Conservation (phyloP, 1,284 basidiomycete species). For the Puccinia polysora region DNA sequence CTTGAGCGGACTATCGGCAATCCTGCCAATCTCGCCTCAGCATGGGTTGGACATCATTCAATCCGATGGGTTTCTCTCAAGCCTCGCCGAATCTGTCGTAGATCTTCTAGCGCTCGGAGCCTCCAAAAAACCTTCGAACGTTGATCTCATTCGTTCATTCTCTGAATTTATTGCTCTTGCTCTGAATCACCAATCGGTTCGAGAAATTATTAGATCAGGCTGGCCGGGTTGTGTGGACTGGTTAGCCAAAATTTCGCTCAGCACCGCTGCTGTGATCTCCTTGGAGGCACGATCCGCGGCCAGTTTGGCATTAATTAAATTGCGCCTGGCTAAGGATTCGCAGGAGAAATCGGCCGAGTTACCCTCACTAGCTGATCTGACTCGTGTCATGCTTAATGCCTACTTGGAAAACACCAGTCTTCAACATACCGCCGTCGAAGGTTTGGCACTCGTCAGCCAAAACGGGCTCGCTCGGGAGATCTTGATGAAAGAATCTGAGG, state of each 20-base stretch:
- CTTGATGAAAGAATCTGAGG: conserved; percentile 14
- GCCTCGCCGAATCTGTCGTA: conserved; percentile 16
- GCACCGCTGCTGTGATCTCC: not conserved
- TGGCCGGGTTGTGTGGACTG: conserved; percentile 26
- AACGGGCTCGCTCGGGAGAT: conserved; percentile 9
- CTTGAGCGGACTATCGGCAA: not conserved
- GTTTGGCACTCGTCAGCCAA: conserved; percentile 18
- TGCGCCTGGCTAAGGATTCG: conserved; percentile 4
- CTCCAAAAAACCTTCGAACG: conserved; percentile 6
- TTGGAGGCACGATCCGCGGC: conserved; percentile 9
- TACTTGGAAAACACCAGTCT: not conserved
- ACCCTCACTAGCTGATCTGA: conserved; percentile 1
- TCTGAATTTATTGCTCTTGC: conserved; percentile 19
- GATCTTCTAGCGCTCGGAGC: conserved; percentile 9
- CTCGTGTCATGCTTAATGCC: conserved; percentile 1
- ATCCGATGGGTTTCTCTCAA: conserved; percentile 9
- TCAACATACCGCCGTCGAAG: conserved; percentile 9
- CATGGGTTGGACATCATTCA: conserved; percentile 3
- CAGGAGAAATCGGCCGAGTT: not conserved
- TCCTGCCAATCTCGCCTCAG: conserved; percentile 5
- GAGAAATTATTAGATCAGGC: conserved; percentile 12
- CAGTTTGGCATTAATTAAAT: conserved; percentile 14
- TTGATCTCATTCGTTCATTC: conserved; percentile 15
- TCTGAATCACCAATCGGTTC: conserved; percentile 8
- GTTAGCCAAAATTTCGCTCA: not conserved